Base-by-base conservation (phyloP, 2,329 filamentous ascomycete species). In the Ophiostoma angusticollis region DNA sequence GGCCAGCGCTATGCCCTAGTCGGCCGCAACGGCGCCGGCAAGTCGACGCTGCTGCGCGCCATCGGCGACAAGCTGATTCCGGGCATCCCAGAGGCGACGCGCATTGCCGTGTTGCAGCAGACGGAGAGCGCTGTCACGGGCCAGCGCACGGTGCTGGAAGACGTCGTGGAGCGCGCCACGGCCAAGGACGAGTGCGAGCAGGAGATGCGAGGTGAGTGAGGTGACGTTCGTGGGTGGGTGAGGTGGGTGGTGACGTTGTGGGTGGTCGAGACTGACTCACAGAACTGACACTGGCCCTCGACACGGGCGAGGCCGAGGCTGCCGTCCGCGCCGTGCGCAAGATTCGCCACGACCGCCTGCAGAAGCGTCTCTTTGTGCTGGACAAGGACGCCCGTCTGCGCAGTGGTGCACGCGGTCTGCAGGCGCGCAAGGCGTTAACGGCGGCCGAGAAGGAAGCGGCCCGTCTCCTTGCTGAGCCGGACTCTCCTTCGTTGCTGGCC, bases 1-100 rank as follows among this genome's bases (percentile, higher is more conserved):
- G 79, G 81, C 0, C 67, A 76, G 32, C 70, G 81, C 44, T 93
- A 93, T 63, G 84, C 83, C 0, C 63, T 93, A 2, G 65, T 89
- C 16, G 85, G 84, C 0, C 70, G 82, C 6, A 93, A 93, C 58
- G 84, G 84, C 1, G 80, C 78, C 2, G 85, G 84, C 6, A 93
- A 93, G 54, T 87, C 82, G 4, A 89, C 82, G 0, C 59, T 89
- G 6, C 62, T 91, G 13, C 74, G 74, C 51, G 83, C 84, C 1
- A 77, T 93, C 48, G 79, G 77, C 5, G 77, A 85, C 45, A 84
- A 84, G 50, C 65, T 86, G 24, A 80, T 93, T 13, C 83, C 84
- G 0, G 84, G 82, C 0, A 78, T 86, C 28, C 74, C 79, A 0
- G 70, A 79, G 47, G 62, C 70, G 22, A 74, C 76, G 0, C 68